phyloP scores from a whole-genome alignment of 148 eudicot species.

The Rhododendron griersonianum region DNA sequence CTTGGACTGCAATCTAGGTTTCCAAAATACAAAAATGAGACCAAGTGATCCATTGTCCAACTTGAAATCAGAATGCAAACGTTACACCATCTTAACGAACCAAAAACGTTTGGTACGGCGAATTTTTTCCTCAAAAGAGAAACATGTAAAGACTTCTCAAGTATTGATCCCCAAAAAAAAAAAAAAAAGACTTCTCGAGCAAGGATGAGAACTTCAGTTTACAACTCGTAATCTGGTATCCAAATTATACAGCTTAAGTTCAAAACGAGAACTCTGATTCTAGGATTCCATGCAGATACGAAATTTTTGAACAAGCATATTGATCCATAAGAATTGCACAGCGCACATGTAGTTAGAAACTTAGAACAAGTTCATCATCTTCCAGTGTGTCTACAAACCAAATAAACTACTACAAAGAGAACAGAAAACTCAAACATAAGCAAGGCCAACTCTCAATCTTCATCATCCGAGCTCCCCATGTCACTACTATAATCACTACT shows the following conservation, averaged over 20 bases:
- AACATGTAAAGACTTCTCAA: background rate
- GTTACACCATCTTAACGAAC: background rate
- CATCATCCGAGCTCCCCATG: conserved; percentile 65
- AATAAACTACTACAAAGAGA: background rate
- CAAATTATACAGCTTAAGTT: background rate
- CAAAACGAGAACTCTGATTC: background rate
- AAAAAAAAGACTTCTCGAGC: background rate
- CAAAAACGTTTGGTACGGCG: background rate
- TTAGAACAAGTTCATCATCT: background rate
- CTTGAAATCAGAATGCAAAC: background rate
- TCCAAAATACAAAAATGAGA: background rate
- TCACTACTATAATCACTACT: conserved; percentile 73
- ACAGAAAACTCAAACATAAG: background rate
- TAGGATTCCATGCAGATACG: background rate
- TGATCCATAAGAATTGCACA: background rate
- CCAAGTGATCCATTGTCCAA: background rate
- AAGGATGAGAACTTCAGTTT: background rate
- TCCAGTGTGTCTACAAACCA: background rate
- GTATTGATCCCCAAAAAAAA: no score
- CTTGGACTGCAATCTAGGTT: background rate
- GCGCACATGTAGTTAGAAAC: background rate
- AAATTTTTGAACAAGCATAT: background rate
- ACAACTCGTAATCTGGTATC: background rate
- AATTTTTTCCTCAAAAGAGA: background rate
- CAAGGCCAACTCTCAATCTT: conserved; percentile 36